Conservation (phyloP, 2,329 filamentous ascomycete species). For the Colletotrichum incanum region DNA sequence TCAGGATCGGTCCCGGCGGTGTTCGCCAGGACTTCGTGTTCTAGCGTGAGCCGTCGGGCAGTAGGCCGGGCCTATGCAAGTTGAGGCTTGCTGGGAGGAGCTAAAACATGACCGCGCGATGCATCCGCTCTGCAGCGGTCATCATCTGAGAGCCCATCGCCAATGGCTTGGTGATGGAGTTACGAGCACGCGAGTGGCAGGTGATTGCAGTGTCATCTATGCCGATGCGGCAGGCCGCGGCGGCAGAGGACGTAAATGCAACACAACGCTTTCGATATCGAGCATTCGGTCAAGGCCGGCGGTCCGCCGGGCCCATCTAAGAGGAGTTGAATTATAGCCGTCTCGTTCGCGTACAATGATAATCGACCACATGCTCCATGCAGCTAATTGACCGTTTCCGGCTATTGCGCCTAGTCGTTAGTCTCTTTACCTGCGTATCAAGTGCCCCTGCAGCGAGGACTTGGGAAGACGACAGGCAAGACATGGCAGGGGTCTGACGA, state of each 20-base stretch:
- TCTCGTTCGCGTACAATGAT: not conserved
- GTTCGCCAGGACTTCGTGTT: not conserved
- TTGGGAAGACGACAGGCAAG: slow-evolving; percentile 10
- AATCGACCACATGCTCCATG: slow-evolving; percentile 19
- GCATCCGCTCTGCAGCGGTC: slow-evolving; percentile 23
- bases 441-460: not conserved
- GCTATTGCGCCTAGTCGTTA: not conserved
- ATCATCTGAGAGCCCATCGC: slow-evolving; percentile 7
- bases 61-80: slow-evolving; percentile 1
- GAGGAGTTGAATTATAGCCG: not conserved
- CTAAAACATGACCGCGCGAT: not conserved
- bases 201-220: not conserved
- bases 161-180: not conserved
- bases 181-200: not conserved
- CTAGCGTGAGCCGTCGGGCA: not conserved
- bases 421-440: not conserved
- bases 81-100: slow-evolving; percentile 1
- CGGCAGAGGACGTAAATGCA: slow-evolving; percentile 1
- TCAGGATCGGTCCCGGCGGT: not conserved
- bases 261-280: not conserved
- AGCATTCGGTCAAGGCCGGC: not conserved
- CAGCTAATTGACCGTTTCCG: slow-evolving; percentile 19
- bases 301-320: not conserved
- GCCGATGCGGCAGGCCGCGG: not conserved
- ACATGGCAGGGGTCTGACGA: slow-evolving; percentile 5